phyloP scores from a whole-genome alignment of 2,329 filamentous ascomycete species.

The Exophiala sideris region DNA sequence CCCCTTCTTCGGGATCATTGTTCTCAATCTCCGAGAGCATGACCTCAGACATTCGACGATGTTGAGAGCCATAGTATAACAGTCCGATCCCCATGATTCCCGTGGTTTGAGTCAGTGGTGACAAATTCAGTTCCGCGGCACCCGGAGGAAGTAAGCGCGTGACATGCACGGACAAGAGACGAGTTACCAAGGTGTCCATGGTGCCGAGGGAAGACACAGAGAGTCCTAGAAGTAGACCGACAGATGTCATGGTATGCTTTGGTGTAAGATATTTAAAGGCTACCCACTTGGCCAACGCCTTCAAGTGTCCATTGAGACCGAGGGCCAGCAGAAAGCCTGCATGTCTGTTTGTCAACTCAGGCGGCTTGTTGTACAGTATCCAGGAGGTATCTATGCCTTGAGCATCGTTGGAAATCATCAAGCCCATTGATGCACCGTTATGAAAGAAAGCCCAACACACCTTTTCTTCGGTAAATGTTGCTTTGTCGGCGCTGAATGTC shows the following conservation, averaged over 20 bases:
- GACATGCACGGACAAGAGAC: conserved; percentile 90
- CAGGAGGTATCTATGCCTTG: conserved; percentile 97
- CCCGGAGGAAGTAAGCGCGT: conserved; percentile 90
- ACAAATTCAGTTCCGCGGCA: conserved; percentile 89
- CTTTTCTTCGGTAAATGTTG: conserved; percentile 87
- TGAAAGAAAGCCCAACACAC: conserved; percentile 99
- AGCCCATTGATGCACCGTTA: conserved; percentile 85
- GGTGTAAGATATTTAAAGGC: conserved; percentile 99
- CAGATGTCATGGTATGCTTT: conserved; percentile 98
- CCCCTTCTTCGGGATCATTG: conserved; percentile 72
- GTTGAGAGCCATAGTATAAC: conserved; percentile 90
- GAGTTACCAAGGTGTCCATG: conserved; percentile 94
- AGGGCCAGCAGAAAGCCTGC: conserved; percentile 89
- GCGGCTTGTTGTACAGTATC: conserved; percentile 97
- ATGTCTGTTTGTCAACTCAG: conserved; percentile 90
- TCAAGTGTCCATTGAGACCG: conserved; percentile 92
- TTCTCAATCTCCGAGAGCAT: conserved; percentile 98
- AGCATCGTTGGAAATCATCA: conserved; percentile 84
- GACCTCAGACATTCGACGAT: conserved; percentile 96
- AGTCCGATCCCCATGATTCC: conserved; percentile 96
- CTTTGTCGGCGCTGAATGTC: conserved; percentile 79
- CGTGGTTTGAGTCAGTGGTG: conserved; percentile 88
- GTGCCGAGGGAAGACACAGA: conserved; percentile 93
- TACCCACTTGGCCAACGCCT: conserved; percentile 92
- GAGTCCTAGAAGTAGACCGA: conserved; percentile 86